phyloP scores from a whole-genome alignment of 176 grass and related monocot species.

The Bromus sterilis region DNA sequence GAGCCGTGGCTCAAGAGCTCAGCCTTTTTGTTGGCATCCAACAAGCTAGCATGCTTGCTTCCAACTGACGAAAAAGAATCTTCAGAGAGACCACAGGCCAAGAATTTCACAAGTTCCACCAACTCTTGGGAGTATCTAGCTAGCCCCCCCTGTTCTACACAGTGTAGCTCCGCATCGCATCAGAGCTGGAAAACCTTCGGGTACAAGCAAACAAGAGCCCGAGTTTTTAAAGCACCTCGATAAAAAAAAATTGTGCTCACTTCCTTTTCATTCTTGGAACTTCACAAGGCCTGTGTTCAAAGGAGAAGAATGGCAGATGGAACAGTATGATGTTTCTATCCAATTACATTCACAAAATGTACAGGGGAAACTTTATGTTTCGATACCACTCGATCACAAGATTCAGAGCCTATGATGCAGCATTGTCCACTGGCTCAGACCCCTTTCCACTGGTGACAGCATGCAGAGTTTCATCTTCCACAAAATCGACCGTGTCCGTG shows the following conservation, averaged over 20 bases:
- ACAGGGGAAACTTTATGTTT: background rate
- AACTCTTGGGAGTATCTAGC: background rate
- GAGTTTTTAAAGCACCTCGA: too few relatives aligned
- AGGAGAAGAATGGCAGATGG: background rate
- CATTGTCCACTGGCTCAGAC: background rate
- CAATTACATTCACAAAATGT: conserved; percentile 17
- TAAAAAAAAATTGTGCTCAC: background rate
- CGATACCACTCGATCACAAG: background rate
- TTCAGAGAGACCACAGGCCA: background rate
- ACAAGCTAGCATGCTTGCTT: conserved; percentile 24
- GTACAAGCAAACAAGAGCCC: background rate
- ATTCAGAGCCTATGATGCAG: background rate
- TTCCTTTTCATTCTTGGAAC: background rate
- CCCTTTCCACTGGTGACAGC: background rate
- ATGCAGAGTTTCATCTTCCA: conserved; percentile 1
- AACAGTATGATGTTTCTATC: background rate
- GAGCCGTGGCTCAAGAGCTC: too few relatives aligned
- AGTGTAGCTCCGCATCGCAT: background rate
- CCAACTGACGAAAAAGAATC: background rate
- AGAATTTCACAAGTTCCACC: conserved; percentile 5
- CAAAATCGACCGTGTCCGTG: background rate
- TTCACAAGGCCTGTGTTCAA: background rate
- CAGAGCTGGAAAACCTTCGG: background rate
- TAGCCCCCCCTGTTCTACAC: background rate
- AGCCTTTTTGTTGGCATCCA: background rate